These are phyloP conservation scores for Corymbia maculata DNA, from an alignment of 345 rosid genomes.

Conservation along the genomic window DNA sequence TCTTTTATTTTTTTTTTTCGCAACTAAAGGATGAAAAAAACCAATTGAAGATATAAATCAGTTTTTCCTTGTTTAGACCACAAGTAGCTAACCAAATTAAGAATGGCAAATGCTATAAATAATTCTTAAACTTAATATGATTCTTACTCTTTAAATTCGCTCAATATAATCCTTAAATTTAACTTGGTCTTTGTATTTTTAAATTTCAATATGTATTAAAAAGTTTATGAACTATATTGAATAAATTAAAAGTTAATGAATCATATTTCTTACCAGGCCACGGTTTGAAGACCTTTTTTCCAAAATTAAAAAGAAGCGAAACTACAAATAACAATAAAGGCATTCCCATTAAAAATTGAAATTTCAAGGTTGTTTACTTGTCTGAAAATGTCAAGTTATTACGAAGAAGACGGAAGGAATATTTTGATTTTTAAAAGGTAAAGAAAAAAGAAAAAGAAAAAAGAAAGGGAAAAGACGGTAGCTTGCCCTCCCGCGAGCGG, in stretches of 20 bases:
- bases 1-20: background rate
- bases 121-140: too few species aligned
- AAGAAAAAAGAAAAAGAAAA: too few species aligned
- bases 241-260: too few species aligned
- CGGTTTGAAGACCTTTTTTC: too few species aligned
- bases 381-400: background rate
- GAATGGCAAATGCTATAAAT: too few species aligned
- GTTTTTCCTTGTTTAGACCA: background rate
- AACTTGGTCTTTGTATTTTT: too few species aligned
- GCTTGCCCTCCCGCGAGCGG: background rate
- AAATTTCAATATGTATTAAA: too few species aligned
- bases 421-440: background rate
- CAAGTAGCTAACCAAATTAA: background rate
- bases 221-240: too few species aligned
- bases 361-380: background rate
- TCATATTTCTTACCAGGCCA: too few species aligned
- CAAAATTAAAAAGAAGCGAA: background rate
- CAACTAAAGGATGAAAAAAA: too few species aligned
- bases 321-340: background rate
- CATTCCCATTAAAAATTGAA: background rate
- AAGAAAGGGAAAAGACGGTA: rapidly evolving
- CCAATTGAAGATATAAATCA: background rate
- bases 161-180: too few species aligned
- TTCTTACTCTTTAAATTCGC: too few species aligned
- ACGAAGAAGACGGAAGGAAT: background rate